phyloP scores from a whole-genome alignment of 441 rosid species.

The Lepidium campestre region DNA sequence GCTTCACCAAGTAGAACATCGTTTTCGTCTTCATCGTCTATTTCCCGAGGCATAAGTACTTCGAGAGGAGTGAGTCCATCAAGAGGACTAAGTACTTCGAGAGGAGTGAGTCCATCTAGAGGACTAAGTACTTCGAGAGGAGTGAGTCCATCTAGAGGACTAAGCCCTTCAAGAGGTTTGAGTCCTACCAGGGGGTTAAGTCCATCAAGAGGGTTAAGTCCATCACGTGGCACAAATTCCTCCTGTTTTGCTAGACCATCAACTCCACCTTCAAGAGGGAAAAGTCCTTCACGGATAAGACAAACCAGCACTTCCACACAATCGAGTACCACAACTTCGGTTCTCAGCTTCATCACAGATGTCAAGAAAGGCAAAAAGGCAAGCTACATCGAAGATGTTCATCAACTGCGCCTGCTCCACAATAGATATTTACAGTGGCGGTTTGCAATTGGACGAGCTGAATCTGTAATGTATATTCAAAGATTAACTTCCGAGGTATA shows the following conservation, averaged over 20 bases:
- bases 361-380: slow-evolving; percentile 73
- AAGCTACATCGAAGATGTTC: slow-evolving; percentile 79
- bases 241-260: slow-evolving; percentile 54
- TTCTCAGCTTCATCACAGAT: slow-evolving; percentile 82
- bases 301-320: slow-evolving; percentile 40
- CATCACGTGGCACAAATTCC: slow-evolving; percentile 35
- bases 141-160: slow-evolving; percentile 54
- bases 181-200: slow-evolving; percentile 54
- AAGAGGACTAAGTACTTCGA: slow-evolving; percentile 33
- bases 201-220: slow-evolving; percentile 62
- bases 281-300: slow-evolving; percentile 60
- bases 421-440: slow-evolving; percentile 90
- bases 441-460: slow-evolving; percentile 72
- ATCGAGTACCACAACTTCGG: slow-evolving; percentile 61
- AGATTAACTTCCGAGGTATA: slow-evolving; percentile 77
- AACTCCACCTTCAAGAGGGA: slow-evolving; percentile 63
- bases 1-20: slow-evolving; percentile 65
- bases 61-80: slow-evolving; percentile 45
- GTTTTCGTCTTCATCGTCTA: slow-evolving; percentile 30
- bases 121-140: slow-evolving; percentile 52
- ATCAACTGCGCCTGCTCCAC: slow-evolving; percentile 74
- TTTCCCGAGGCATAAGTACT: slow-evolving; percentile 27
- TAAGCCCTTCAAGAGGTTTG: slow-evolving; percentile 49
- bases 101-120: slow-evolving; percentile 66
- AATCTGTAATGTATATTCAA: slow-evolving; percentile 62